These are phyloP conservation scores for Beauveria medogensis DNA, from an alignment of 2,329 filamentous ascomycete species.

Conservation along the genomic window DNA sequence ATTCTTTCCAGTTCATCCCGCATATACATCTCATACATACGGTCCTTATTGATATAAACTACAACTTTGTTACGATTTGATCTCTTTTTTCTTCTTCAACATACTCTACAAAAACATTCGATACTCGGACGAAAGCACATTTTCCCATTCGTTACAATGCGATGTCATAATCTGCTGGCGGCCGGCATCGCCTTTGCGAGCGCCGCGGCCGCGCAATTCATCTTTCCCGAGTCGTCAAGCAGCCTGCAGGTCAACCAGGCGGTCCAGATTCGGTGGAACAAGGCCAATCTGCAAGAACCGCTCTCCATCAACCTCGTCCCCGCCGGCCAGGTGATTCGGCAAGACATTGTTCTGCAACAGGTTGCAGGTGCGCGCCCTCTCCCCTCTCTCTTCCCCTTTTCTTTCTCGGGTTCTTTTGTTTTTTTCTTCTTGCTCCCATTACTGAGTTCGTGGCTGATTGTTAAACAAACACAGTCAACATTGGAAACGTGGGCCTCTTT, in stretches of 20 bases:
- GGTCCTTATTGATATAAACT: not conserved
- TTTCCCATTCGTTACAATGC: not conserved
- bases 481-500: slow-evolving; percentile 16
- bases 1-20: not conserved
- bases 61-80: too few species aligned
- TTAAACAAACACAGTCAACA: slow-evolving; percentile 11
- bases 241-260: slow-evolving; percentile 10
- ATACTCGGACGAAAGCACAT: not conserved
- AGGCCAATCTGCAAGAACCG: slow-evolving; percentile 15
- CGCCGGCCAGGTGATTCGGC: slow-evolving; percentile 10
- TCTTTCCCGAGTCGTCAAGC: slow-evolving; percentile 11
- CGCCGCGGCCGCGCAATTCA: slow-evolving; percentile 13
- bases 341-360: slow-evolving; percentile 16
- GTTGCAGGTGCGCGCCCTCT: slow-evolving; percentile 14
- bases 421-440: too few species aligned
- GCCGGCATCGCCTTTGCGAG: not conserved
- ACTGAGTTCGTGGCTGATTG: not conserved
- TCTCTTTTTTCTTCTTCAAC: not conserved
- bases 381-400: too few species aligned
- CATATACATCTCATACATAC: not conserved
- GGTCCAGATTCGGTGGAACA: slow-evolving; percentile 17
- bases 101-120: not conserved
- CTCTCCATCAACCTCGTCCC: slow-evolving; percentile 18
- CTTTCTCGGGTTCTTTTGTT: too few species aligned
- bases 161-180: not conserved